Base-by-base conservation (phyloP, 2,329 filamentous ascomycete species). In the Fusarium sp. region DNA sequence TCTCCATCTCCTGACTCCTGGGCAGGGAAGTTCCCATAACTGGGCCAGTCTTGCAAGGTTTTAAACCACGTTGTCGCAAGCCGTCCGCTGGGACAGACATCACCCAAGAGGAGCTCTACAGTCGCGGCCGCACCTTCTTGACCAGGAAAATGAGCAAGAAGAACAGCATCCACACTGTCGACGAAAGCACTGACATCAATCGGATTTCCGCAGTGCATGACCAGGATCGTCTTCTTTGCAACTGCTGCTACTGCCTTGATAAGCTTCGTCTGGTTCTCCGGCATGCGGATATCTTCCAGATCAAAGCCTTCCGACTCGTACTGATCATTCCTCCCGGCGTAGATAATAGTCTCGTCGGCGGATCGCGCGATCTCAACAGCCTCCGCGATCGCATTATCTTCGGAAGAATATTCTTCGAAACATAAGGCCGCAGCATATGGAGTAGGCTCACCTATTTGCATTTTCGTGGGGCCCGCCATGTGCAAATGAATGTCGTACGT, bases 231-330 rank as follows among this genome's bases (percentile, higher is more conserved):
- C 12, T 54, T 52, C 15, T 60, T 69, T 8, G 67, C 55, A 5
- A 47, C 61, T 6, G 62, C 61, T 7, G 67, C 51, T 1, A 70
- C 65, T 8, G 40, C 47, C 5, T 66, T 70, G 44, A 70, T 66
- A 34, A 70, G 22, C 20, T 29, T 41, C 5, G 45, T 24, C 34
- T 70, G 65, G 30, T 61, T 70, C 13, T 67, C 60, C 2, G 62
- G 58, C 24, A 66, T 51, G n/a, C 40, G 48, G 18, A 61, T 70
- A 8, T 57, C 47, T 3, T 66, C 65, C 16, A 70, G 47, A 10
- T 69, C 67, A 15, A 69, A 70, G 4, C 67, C 67, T 22, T 70
- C 67, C 1, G 62, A 70, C 25, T 70, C 65, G 29, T 66, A 62
- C 20, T 70, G 67, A 11, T 70, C 61, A 6, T 63, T 70, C 18